phyloP scores from a whole-genome alignment of 306 rosid species.

The Gastrolobium villosum region DNA sequence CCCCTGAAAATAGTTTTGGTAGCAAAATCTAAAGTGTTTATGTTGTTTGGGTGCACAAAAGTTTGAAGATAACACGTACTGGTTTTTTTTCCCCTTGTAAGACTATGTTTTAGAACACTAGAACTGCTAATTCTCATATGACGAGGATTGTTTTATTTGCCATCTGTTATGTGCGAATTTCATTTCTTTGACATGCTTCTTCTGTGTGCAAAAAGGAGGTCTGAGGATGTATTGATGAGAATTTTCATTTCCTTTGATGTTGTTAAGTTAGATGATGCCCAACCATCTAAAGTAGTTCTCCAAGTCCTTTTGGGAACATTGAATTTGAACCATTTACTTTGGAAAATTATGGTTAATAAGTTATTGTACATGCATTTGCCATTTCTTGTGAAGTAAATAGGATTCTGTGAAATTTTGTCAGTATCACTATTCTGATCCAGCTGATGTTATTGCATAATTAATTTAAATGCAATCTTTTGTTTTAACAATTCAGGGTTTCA shows the following conservation, averaged over 20 bases:
- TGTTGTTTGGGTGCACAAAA: background rate
- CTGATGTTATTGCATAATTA: conserved; percentile 8
- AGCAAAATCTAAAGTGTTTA: conserved; percentile 10
- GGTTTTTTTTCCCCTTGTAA: background rate
- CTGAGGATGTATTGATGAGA: background rate
- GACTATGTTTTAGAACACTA: background rate
- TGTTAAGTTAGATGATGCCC: conserved; percentile 15
- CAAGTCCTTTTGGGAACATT: conserved; percentile 10
- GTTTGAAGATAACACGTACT: conserved; percentile 7
- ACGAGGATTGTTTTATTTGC: conserved; percentile 19
- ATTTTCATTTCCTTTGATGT: conserved; percentile 9
- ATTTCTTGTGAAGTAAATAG: conserved; percentile 10
- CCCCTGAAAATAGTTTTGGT: conserved; percentile 7
- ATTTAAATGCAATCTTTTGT: conserved; percentile 32
- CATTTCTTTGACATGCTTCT: background rate
- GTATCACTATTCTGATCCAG: conserved; percentile 1
- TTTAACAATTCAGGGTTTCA: conserved; percentile 64
- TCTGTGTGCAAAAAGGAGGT: conserved; percentile 6
- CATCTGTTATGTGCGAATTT: background rate
- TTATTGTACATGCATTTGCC: conserved; percentile 4
- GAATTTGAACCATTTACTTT: conserved; percentile 13
- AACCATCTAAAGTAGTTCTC: conserved; percentile 34
- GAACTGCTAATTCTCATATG: background rate
- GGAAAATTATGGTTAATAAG: conserved; percentile 24
- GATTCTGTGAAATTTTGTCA: background rate